Base-by-base conservation (phyloP, 495 filamentous ascomycete species). In the Hypomontagnella submonticulosa region DNA sequence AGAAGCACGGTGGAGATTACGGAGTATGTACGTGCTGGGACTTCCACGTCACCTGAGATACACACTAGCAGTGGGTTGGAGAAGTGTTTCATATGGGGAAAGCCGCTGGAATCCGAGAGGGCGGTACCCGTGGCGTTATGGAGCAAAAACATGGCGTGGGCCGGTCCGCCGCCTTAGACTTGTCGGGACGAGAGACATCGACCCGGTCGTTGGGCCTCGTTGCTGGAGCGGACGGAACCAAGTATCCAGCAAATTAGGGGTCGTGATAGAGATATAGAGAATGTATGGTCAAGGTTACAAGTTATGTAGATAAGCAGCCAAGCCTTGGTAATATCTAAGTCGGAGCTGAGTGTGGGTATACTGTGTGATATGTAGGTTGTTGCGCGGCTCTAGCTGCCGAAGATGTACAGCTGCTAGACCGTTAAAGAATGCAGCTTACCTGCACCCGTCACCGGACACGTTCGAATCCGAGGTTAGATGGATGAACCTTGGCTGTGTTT, bases 401-500 rank as follows among this genome's bases (percentile, higher is more conserved):
- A 30, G 5, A 37, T 47, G 18, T 37, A 30, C 40, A 15, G 9
- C 40, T 20, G 11, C 12, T 16, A 34, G 13, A 19, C 23, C 13
- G 57, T 18, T 52, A 38, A 60, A 60, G 57, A 60, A 41, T 23
- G 36, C 44, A 27, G 37, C 16, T 42, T 18, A 34, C 19, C 23
- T 9, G 15, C 7, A 36, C 11, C 15, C 16, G 20, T 20, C n/a
- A 3, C 19, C 20, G 32, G 30, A 16, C 18, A 19, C 38, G 1
- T 46, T 13, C 30, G 18, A 16, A 12, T n/a, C 18, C 23, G 6
- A 32, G 8, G 47, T 15, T 27, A 9, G 36, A 23, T 27, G 23
- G n/a, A 33, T 20, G 36, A 13, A 9, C 10, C 33, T 40, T 2
- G 9, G 19, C 48, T 46, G 48, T 51, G 33, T 54, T 33, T 20